Evolutionary conservation across 495 filamentous ascomycete species (phyloP).

Genomic region (Viridothelium virens): DNA sequence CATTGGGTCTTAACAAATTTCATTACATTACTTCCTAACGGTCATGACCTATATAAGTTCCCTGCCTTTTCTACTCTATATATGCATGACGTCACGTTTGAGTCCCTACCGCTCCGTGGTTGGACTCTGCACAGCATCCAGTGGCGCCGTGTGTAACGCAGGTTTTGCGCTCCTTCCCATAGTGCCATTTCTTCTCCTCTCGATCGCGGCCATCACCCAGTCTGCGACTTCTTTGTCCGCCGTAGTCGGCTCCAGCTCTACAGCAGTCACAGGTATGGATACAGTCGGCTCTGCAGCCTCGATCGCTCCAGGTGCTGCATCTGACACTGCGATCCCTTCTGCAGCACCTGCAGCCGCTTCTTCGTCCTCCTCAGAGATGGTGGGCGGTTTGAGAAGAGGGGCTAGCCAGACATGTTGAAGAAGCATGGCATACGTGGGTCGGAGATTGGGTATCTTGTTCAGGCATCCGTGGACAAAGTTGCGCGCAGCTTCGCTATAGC

Average conservation of each 20-base stretch:
- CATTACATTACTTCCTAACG: neutral
- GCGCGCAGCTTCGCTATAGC: slow-evolving; percentile 70
- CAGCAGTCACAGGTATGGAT: neutral
- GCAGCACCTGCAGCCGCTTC: slow-evolving; percentile 41
- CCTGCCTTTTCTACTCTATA: neutral
- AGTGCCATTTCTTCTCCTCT: slow-evolving; percentile 31
- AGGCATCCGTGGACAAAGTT: slow-evolving; percentile 86
- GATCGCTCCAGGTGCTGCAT: neutral
- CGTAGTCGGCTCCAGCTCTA: slow-evolving; percentile 21
- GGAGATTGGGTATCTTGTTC: slow-evolving; percentile 83
- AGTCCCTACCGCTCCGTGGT: slow-evolving; percentile 15
- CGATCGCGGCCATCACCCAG: slow-evolving; percentile 67
- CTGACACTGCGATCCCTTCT: slow-evolving; percentile 3
- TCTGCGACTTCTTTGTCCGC: slow-evolving; percentile 69
- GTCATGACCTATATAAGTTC: neutral
- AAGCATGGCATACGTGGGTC: slow-evolving; percentile 83
- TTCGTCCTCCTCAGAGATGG: slow-evolving; percentile 69
- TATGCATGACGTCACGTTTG: neutral
- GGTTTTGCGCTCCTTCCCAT: slow-evolving; percentile 36
- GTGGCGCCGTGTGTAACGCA: slow-evolving; percentile 39
- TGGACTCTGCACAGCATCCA: slow-evolving; percentile 37
- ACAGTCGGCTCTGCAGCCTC: slow-evolving; percentile 2
- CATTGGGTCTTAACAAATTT: too few relatives aligned
- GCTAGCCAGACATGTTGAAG: slow-evolving; percentile 83
- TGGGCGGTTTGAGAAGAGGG: slow-evolving; percentile 70